Evolutionary conservation across 176 grass and related monocot species (phyloP).

Genomic region (Urochloa ruziziensis): DNA sequence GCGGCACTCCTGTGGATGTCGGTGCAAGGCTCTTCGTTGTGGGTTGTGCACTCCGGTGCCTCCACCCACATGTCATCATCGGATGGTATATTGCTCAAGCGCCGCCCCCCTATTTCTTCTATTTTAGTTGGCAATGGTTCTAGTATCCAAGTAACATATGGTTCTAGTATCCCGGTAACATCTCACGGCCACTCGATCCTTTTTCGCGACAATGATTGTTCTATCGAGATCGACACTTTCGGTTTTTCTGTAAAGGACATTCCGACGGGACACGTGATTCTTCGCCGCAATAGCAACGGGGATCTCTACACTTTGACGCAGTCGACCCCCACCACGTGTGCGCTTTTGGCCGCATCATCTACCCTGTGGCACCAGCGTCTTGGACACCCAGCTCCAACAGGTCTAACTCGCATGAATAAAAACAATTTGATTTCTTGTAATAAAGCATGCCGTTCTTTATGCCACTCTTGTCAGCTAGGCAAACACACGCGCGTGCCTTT

Average conservation of each 20-base stretch:
- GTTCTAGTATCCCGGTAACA: background rate
- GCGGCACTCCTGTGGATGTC: too few species aligned
- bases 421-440: background rate
- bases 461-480: background rate
- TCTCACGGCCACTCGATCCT: background rate
- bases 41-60: too few species aligned
- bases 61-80: background rate
- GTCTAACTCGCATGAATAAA: background rate
- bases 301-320: background rate
- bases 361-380: background rate
- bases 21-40: too few species aligned
- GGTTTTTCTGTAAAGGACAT: background rate
- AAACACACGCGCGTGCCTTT: background rate
- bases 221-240: background rate
- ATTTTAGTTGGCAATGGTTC: background rate
- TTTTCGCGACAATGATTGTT: background rate
- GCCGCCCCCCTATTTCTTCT: background rate
- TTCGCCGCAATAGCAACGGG: background rate
- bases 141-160: background rate
- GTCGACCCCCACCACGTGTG: background rate
- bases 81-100: background rate
- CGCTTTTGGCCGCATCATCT: background rate
- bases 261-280: background rate
- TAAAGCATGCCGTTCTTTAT: background rate
- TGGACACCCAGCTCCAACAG: background rate